Conservation (phyloP, 148 eudicot genomes). For the Cornus controversa region DNA sequence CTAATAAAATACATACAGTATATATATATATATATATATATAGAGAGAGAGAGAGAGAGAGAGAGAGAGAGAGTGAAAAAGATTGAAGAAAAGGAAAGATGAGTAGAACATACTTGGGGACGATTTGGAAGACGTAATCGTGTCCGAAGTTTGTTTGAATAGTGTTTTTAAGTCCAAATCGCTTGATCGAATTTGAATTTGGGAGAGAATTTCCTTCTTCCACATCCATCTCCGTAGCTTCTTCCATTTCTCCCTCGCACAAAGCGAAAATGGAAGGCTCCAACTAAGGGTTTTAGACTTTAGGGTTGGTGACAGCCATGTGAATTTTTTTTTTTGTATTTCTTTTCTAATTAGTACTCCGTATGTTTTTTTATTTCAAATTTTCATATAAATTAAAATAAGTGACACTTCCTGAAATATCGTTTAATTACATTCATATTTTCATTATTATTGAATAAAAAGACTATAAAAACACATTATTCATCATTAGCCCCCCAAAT, state of each 20-base stretch:
- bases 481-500: no score
- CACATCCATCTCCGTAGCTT: slow-evolving; percentile 59
- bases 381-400: no score
- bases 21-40: slow-evolving; percentile 1
- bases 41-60: no score
- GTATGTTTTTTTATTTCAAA: no score
- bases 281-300: not conserved
- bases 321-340: no score
- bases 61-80: not conserved
- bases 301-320: not conserved
- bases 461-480: no score
- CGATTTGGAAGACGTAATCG: slow-evolving; percentile 87
- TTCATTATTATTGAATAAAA: no score
- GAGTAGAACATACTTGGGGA: slow-evolving; percentile 44
- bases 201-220: slow-evolving; percentile 34
- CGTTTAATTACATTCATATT: no score
- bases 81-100: slow-evolving; percentile 5
- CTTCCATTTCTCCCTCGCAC: slow-evolving; percentile 29
- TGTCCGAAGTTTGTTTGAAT: slow-evolving; percentile 90
- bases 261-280: not conserved
- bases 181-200: slow-evolving; percentile 30
- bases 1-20: not conserved
- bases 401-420: no score
- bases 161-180: slow-evolving; percentile 66
- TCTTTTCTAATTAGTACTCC: no score